A percentile compares a stretch with the other conserved stretches of the same genome.
These are phyloP conservation scores for Stipa capillata DNA, from an alignment of 176 grass and related monocot species.

Conservation along the genomic window DNA sequence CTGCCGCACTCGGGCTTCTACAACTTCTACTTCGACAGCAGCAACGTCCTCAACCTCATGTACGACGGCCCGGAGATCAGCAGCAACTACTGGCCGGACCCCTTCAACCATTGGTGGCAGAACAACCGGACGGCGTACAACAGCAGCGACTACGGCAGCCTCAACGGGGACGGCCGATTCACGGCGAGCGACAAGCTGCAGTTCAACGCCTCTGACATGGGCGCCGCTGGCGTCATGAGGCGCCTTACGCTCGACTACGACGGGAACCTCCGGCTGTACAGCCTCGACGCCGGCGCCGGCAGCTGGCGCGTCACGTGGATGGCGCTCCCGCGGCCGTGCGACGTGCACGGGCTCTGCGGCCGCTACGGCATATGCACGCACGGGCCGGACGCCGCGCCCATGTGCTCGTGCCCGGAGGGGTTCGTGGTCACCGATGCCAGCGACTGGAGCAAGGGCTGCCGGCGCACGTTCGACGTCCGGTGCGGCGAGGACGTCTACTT, in stretches of 20 bases:
- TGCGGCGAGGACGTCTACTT: conserved; percentile 21
- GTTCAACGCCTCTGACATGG: conserved; percentile 44
- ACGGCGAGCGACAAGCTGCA: conserved; percentile 27
- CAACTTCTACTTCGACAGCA: conserved; percentile 51
- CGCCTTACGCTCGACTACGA: conserved; percentile 67
- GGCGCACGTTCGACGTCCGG: conserved; percentile 1
- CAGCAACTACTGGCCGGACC: conserved; percentile 58
- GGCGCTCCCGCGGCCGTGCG: conserved; percentile 25
- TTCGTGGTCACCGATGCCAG: conserved; percentile 19
- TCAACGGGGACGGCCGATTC: conserved; percentile 39
- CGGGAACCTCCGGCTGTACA: conserved; percentile 62
- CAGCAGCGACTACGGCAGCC: conserved; percentile 32
- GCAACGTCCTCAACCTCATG: conserved; percentile 50
- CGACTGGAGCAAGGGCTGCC: conserved; percentile 68
- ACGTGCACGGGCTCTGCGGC: conserved; percentile 51
- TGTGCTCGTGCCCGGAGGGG: conserved; percentile 38
- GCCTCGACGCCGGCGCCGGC: conserved; percentile 20
- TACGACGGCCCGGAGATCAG: conserved; percentile 51
- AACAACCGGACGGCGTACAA: conserved; percentile 52
- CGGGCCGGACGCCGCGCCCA: neutral
- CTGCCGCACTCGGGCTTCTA: conserved; percentile 35
- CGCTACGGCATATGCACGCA: conserved; percentile 39
- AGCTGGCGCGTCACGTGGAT: conserved; percentile 41
- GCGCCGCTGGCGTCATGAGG: conserved; percentile 13
- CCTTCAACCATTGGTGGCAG: conserved; percentile 25